Evolutionary conservation across 768 basidiomycete species (phyloP).

Genomic region (Infundibulicybe gibba): DNA sequence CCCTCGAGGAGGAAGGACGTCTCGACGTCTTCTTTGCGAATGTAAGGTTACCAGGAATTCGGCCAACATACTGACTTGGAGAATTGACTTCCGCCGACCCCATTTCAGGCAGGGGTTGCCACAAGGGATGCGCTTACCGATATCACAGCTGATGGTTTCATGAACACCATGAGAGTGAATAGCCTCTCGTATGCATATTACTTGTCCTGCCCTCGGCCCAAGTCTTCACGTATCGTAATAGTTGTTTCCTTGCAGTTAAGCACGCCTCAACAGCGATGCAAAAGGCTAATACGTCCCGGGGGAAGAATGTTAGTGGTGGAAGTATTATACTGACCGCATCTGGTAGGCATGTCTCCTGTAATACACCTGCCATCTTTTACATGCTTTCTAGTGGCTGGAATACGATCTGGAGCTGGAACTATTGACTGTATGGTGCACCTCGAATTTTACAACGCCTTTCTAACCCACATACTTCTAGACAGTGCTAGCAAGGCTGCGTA

Average conservation of each 20-base stretch:
- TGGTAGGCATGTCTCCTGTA: constrained; percentile 34
- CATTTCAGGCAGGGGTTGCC: constrained; percentile 62
- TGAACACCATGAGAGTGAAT: constrained; percentile 78
- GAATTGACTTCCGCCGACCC: not conserved
- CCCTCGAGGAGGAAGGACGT: constrained; percentile 76
- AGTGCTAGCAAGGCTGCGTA: constrained; percentile 94
- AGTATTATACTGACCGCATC: constrained; percentile 90
- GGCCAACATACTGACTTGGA: not conserved
- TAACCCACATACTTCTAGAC: constrained; percentile 39
- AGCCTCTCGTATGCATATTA: constrained; percentile 40
- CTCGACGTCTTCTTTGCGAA: constrained; percentile 97
- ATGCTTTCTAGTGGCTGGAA: constrained; percentile 60
- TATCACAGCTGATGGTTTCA: constrained; percentile 62
- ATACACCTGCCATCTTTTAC: too few species aligned
- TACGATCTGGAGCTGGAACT: constrained; percentile 79
- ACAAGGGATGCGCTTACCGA: constrained; percentile 40
- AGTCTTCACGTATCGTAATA: constrained; percentile 22
- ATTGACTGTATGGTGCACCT: constrained; percentile 63
- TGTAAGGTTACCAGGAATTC: constrained; percentile 39
- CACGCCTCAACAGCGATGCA: constrained; percentile 82
- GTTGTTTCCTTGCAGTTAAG: constrained; percentile 88
- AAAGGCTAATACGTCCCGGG: constrained; percentile 56
- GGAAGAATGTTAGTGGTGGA: constrained; percentile 68
- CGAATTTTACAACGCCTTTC: not conserved
- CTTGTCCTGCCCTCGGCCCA: not conserved